phyloP scores from a whole-genome alignment of 805 yeast genomes.

The Teunomyces aglyptinius region DNA sequence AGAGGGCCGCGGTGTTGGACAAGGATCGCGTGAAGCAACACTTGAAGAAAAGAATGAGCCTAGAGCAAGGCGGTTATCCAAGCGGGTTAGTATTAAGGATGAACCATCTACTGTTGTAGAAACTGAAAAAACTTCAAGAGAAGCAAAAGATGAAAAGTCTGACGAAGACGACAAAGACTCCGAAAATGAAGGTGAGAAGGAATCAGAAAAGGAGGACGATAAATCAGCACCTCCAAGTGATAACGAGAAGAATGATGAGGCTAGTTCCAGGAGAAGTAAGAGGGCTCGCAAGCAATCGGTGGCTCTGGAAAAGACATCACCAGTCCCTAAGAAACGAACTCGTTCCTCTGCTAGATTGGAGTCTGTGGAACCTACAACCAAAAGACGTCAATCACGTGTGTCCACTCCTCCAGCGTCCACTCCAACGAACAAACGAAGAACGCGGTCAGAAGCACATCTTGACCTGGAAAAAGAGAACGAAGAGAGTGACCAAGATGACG shows the following conservation, averaged over 20 bases:
- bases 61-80: slow-evolving; percentile 1
- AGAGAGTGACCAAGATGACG: slow-evolving; percentile 2
- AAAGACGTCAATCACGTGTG: slow-evolving; percentile 11
- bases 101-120: slow-evolving; percentile 40
- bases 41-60: slow-evolving; percentile 3
- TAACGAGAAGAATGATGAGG: slow-evolving; percentile 17
- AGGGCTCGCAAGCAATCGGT: slow-evolving; percentile 5
- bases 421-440: slow-evolving; percentile 12
- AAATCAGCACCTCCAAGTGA: slow-evolving; percentile 20
- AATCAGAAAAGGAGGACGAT: slow-evolving; percentile 60
- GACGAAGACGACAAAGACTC: slow-evolving; percentile 32
- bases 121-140: slow-evolving; percentile 26
- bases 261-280: slow-evolving; percentile 6
- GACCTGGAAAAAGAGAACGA: slow-evolving; percentile 11
- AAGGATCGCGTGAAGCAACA: slow-evolving; percentile 3
- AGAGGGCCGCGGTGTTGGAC: slow-evolving; percentile 5
- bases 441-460: slow-evolving; percentile 15
- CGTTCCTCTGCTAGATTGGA: slow-evolving; percentile 18
- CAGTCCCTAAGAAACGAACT: slow-evolving; percentile 15
- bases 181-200: slow-evolving; percentile 50
- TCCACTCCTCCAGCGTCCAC: slow-evolving; percentile 9
- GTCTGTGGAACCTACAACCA: slow-evolving; percentile 10
- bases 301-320: slow-evolving; percentile 1
- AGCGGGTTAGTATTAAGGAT: slow-evolving; percentile 5
- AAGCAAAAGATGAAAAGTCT: slow-evolving; percentile 24